Base-by-base conservation (phyloP, 768 basidiomycete species). In the Grammothele lineata region DNA sequence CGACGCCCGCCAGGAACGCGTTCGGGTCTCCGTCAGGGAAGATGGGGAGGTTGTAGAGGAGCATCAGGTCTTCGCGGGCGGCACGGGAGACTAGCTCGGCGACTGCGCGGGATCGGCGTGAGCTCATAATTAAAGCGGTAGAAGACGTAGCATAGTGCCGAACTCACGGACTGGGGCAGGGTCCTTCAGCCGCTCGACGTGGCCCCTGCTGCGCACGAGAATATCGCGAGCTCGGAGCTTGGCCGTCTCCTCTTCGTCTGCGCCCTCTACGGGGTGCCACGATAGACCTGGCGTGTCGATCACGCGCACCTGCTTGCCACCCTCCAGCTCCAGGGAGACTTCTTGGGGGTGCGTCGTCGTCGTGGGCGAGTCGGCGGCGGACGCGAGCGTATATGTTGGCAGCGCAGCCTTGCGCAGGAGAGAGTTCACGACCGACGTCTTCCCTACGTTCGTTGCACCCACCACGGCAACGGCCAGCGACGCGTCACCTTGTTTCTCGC, bases 211-310 rank as follows among this genome's bases (percentile, higher is more conserved):
- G 39, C 92, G 76, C 54, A 87, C 61, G n/a, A 95, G 65, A 44
- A 92, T 78, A 59, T 96, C 93, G 17, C 75, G 78, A 4, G 80
- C 75, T 27, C 80, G 74, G 5, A 42, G 41, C 46, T 40, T 60
- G 24, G 70, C 70, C 14, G 55, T 47, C 23, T 70, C 69, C 26
- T 73, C 74, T 10, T 62, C 66, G 18, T 17, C 35, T n/a, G 35
- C 35, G 15, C 17, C 35, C 35, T 19, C 35, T 3, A 63, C 46
- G 40, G 77, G 72, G 17, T 65, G 62, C 74, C 80, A 83, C 41
- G 78, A 72, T 55, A 92, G 67, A n/a, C 93, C 93, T 25, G 93
- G 93, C 0, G 90, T 95, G 63, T 96, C 93, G 57, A 93, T 81
- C 46, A 94, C 57, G 26, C 77, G 76, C 54, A 92, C 70, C 42